Percentiles rank a stretch among this genome's conserved stretches.
phyloP scores from a whole-genome alignment of 768 basidiomycete species.

The Collybia sp. region DNA sequence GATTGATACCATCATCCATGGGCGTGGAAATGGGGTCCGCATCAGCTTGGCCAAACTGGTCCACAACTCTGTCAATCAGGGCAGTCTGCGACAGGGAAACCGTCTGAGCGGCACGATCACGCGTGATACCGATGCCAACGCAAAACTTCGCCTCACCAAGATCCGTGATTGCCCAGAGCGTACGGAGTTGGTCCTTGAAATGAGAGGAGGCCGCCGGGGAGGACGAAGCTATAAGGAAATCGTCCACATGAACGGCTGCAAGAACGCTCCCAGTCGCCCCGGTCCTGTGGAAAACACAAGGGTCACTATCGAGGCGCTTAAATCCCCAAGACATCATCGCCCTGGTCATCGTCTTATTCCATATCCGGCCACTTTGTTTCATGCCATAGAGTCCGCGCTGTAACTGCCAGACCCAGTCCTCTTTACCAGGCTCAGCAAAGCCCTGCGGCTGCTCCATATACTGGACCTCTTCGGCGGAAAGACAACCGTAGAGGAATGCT shows the following conservation, averaged over 20 bases:
- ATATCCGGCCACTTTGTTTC: slow-evolving; percentile 19
- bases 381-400: slow-evolving; percentile 19
- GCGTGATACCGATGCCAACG: slow-evolving; percentile 24
- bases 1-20: slow-evolving; percentile 22
- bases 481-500: slow-evolving; percentile 14
- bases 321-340: slow-evolving; percentile 16
- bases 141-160: slow-evolving; percentile 11
- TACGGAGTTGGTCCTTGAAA: slow-evolving; percentile 14
- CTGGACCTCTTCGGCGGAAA: slow-evolving; percentile 19
- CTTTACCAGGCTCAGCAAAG: slow-evolving; percentile 10
- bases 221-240: slow-evolving; percentile 7
- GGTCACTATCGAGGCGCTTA: slow-evolving; percentile 7
- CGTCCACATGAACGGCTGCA: slow-evolving; percentile 19
- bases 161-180: slow-evolving; percentile 12
- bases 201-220: slow-evolving; percentile 2
- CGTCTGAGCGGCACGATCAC: slow-evolving; percentile 6
- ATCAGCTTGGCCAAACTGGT: slow-evolving; percentile 18
- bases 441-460: slow-evolving; percentile 31
- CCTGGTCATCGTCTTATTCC: slow-evolving; percentile 16
- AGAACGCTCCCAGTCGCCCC: background rate
- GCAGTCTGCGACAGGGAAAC: slow-evolving; percentile 16
- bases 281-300: slow-evolving; percentile 11
- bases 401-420: slow-evolving; percentile 11
- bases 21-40: slow-evolving; percentile 15
- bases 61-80: slow-evolving; percentile 24